Conservation (phyloP, 495 filamentous ascomycete species). For the Bryoglossum gracile region DNA sequence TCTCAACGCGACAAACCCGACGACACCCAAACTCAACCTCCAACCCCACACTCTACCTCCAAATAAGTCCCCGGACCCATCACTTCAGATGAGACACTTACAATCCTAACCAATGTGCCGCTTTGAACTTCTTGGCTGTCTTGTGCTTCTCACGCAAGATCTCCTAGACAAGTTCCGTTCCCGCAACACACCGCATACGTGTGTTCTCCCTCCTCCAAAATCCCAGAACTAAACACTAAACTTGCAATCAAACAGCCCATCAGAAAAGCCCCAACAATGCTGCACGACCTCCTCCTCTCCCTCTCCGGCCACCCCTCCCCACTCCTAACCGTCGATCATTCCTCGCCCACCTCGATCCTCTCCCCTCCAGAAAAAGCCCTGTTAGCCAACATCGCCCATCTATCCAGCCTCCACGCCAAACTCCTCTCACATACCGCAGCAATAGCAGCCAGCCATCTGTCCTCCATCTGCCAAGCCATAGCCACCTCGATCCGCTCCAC, state of each 20-base stretch:
- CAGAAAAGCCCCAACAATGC: slow-evolving; percentile 50
- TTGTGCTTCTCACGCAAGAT: slow-evolving; percentile 40
- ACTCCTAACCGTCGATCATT: slow-evolving; percentile 50
- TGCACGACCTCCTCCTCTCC: slow-evolving; percentile 93
- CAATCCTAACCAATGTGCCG: slow-evolving; percentile 43
- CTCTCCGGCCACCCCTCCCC: slow-evolving; percentile 90
- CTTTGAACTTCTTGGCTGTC: slow-evolving; percentile 41
- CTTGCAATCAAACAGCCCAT: not conserved
- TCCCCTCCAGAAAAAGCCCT: slow-evolving; percentile 77
- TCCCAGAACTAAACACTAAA: not conserved
- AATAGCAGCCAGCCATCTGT: slow-evolving; percentile 63
- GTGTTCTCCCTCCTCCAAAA: not conserved
- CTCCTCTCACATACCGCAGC: slow-evolving; percentile 54
- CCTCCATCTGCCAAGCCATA: slow-evolving; percentile 81
- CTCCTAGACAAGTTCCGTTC: slow-evolving; percentile 14
- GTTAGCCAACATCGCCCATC: slow-evolving; percentile 62
- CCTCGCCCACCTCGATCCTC: slow-evolving; percentile 43
- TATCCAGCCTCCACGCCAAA: slow-evolving; percentile 68
- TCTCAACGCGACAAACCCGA: too few species aligned
- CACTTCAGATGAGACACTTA: too few species aligned
- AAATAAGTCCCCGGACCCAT: not conserved
- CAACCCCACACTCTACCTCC: not conserved
- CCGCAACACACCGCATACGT: not conserved
- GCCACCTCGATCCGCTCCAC: slow-evolving; percentile 65
- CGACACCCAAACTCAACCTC: too few species aligned